Base-by-base conservation (phyloP, 2,329 filamentous ascomycete species). In the Sporothrix mexicana region DNA sequence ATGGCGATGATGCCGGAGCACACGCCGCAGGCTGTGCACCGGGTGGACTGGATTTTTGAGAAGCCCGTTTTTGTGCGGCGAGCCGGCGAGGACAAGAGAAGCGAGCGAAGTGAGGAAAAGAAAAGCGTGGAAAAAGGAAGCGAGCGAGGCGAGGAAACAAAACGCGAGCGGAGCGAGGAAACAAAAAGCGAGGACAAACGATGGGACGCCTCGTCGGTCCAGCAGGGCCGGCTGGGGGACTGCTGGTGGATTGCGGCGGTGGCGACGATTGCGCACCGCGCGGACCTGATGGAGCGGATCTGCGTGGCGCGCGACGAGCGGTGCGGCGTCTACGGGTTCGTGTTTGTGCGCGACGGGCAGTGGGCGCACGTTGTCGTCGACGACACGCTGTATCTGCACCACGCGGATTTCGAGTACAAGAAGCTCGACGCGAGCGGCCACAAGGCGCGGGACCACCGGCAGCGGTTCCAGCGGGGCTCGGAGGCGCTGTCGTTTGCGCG, bases 211-310 rank as follows among this genome's bases (percentile, higher is more conserved):
- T 79, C 80, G 57, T 81, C 82, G 0, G 81, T 84, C 74, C 82
- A 82, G 75, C 83, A 85, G 72, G 83, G 83, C 23, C 74, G 74
- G 10, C 86, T 87, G 75, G 91, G 91, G 1, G 90, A 93, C 78
- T 93, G 91, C 80, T 93, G 91, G 91, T 89, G 92, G 79, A 85
- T 93, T 78, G 90, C 91, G 4, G 90, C 90, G 0, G 81, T 93
- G 17, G 90, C 89, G 23, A 91, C 91, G 0, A 87, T 93, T 76
- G 89, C 88, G 12, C 91, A 92, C 75, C 88, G 90, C 75, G 82
- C 86, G 69, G 88, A 87, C 2, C 79, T 93, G 45, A 91, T 93
- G 77, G 85, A 91, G 71, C 86, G 85, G 73, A 85, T 93, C 8
- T 93, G 91, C 75, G 88, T 93, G 53, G 88, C 86, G 7, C 85